phyloP scores from a whole-genome alignment of 768 basidiomycete species.

The Lentinus tigrinus region DNA sequence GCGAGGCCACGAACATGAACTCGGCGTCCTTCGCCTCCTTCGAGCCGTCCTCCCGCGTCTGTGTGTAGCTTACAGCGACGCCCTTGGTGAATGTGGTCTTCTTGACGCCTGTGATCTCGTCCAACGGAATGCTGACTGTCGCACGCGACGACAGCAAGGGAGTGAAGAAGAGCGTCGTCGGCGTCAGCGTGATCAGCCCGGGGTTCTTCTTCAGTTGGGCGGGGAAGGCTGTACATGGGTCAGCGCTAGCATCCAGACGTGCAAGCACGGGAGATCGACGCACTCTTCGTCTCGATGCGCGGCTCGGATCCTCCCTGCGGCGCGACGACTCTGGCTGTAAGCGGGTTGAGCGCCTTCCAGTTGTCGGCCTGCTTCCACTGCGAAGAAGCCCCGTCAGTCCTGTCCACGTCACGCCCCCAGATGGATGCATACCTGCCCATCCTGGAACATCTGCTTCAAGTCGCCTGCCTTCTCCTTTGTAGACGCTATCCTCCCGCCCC shows the following conservation, averaged over 20 bases:
- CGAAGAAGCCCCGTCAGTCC: not conserved
- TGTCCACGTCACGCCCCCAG: not conserved
- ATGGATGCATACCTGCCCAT: constrained; percentile 30
- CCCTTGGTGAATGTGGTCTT: constrained; percentile 56
- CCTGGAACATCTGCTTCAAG: constrained; percentile 39
- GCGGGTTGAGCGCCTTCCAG: constrained; percentile 18
- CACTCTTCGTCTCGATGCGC: constrained; percentile 24
- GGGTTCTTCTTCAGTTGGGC: constrained; percentile 54
- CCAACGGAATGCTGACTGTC: constrained; percentile 45
- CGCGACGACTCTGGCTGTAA: constrained; percentile 11
- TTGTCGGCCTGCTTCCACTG: constrained; percentile 25
- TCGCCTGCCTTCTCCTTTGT: constrained; percentile 44
- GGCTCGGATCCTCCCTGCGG: constrained; percentile 2
- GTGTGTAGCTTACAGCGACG: constrained; percentile 45
- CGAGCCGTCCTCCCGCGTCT: constrained; percentile 27
- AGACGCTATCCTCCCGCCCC: constrained; percentile 45
- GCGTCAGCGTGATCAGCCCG: constrained; percentile 59
- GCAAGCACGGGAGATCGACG: constrained; percentile 5
- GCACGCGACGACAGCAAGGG: constrained; percentile 46
- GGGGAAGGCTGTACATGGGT: constrained; percentile 48
- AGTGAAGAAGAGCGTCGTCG: constrained; percentile 51
- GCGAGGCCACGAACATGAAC: constrained; percentile 58
- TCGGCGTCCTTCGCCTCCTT: constrained; percentile 46
- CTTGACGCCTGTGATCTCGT: constrained; percentile 53
- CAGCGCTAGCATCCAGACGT: not conserved